Base-by-base conservation (phyloP, 2,329 filamentous ascomycete genomes). In the Penicillium sclerotiorum region DNA sequence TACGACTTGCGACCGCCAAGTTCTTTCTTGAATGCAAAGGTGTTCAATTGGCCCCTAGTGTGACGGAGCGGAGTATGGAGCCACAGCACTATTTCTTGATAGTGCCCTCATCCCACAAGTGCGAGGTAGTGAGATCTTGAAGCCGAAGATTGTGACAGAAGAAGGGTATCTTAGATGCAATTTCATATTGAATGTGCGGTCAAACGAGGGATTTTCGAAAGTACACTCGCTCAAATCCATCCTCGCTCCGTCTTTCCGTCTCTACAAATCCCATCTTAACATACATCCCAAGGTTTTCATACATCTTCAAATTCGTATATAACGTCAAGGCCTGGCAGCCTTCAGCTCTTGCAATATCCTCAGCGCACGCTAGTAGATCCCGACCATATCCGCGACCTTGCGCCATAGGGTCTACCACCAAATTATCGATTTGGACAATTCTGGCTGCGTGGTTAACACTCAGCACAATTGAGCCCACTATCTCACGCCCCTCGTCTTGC, bases 1-100 rank as follows among this genome's bases (percentile, higher is more conserved):
- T 84, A 27, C 70, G 80, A 5, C 72, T 80, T 25, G 76, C 73
- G 0, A 67, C 74, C 0, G 76, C 77, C 0, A 69, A 74, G 12
- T 79, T 84, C 62, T 81, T 82, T 57, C 12, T 28, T 8, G 23
- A 13, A 30, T 41, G 38, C 20, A 9, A 9, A 4, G n/a, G 28
- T 21, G 38, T 41, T 22, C 18, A 41, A 8, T 11, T 41, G 11
- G 38, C 38, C 5, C 23, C 38, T 7, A 41, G 38, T 8, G 38
- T 42, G 17, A 30, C 39, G 6, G 12, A 12, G 8, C 23, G 21
- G 15, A 21, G 25, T 32, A 42, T 30, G 39, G 30, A 32, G 39
- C 39, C 39, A 6, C 8, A 30, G 23, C 23, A 42, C n/a, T 42
- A 20, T 17, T 42, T 42, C 17, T 8, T 42, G n/a, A 42, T 30